Evolutionary conservation across 2,329 filamentous ascomycete species (phyloP), one percentile per base, ranked within the genome.

Genomic region (Byssothecium circinans): DNA sequence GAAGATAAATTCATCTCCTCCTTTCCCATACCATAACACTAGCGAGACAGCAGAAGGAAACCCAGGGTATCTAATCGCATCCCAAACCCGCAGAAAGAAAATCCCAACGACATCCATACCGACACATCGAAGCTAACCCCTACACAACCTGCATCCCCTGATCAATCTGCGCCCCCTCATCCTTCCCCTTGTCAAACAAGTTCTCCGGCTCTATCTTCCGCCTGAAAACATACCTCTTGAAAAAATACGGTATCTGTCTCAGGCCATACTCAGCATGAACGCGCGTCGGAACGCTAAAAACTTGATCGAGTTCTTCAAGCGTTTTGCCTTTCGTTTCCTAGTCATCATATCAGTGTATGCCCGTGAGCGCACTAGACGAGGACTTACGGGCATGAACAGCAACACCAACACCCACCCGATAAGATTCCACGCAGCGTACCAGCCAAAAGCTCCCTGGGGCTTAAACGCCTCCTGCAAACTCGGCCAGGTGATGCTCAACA

Each of bases 381-480:
- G 14, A 41, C 47, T 53, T 25, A 52, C 56, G 3, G 72, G 77
- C 35, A 81, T 62, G 57, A 79, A 80, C 12, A 80, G 49, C 71
- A 76, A 58, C 63, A 74, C 72, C 62, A 78, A 69, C 64, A 78
- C 18, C 71, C 77, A 81, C 2, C 76, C 77, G 10, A 79, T 62
- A 3, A 80, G 33, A 60, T 78, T 80, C 70, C 78, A 76, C 1
- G 66, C 76, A 2, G 78, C 80, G 53, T 81, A 81, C 73, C 77
- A 82, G 6, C 74, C 74, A 56, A 82, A 81, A 1, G 74, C 79
- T 2, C 79, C 79, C 32, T 77, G 74, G 0, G 73, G 65, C 0
- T 70, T 75, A 56, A 80, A 79, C 0, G 73, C 71, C 3, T 63
- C 59, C 3, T 69, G 62, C 18, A 81, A 52, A 1, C 72, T 72